phyloP scores from a whole-genome alignment of 208 protist genomes.

The Leishmania guyanensis region DNA sequence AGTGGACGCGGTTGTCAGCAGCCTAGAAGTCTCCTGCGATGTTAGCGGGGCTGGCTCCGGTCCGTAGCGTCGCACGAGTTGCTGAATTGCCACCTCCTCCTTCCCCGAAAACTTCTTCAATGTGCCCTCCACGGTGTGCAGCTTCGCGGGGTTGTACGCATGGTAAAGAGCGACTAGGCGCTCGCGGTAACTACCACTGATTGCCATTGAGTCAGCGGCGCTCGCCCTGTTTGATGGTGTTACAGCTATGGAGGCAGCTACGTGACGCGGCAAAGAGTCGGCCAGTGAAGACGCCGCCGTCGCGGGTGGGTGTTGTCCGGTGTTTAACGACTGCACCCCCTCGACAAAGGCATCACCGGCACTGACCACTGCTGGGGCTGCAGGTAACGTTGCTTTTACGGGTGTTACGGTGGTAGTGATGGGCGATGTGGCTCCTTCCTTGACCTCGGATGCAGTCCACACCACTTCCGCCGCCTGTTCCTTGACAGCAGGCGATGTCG shows the following conservation, averaged over 20 bases:
- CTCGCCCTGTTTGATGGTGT: background rate
- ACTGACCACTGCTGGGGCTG: background rate
- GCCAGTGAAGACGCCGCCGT: background rate
- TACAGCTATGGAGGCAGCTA: background rate
- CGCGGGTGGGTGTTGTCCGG: background rate
- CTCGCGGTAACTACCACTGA: conserved; percentile 36
- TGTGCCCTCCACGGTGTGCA: conserved; percentile 45
- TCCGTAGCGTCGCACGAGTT: conserved; percentile 60
- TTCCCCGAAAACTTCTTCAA: conserved; percentile 50
- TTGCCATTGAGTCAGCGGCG: background rate
- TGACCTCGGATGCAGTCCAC: background rate
- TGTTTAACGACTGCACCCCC: background rate
- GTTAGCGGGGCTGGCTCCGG: conserved; percentile 38
- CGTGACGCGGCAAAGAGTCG: background rate
- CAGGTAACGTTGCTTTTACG: background rate
- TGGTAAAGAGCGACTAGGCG: conserved; percentile 49
- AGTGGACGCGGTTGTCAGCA: conserved; percentile 6
- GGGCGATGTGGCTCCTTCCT: background rate
- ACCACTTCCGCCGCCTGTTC: background rate
- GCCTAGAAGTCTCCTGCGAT: conserved; percentile 2
- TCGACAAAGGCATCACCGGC: background rate
- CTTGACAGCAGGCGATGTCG: background rate
- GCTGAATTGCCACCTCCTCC: conserved; percentile 54
- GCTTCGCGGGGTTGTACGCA: conserved; percentile 59
- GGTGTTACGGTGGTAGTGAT: background rate